Percentiles rank a stretch among this genome's conserved stretches.
phyloP scores from a whole-genome alignment of 352 stramenopile genomes.

The Peronospora belbahrii region DNA sequence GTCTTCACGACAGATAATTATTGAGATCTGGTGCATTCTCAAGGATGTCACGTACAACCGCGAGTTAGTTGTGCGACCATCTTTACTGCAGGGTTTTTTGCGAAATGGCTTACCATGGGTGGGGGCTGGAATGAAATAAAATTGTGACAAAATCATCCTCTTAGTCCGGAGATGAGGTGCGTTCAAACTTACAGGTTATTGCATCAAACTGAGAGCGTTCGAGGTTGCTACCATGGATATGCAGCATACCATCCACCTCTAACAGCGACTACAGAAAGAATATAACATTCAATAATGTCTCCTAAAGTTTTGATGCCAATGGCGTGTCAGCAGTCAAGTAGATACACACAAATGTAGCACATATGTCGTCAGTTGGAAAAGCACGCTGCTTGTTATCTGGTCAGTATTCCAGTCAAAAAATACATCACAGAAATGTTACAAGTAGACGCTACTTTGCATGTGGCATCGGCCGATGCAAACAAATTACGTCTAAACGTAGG shows the following conservation, averaged over 20 bases:
- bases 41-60: constrained; percentile 64
- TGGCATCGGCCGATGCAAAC: background rate
- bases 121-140: constrained; percentile 78
- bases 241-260: constrained; percentile 74
- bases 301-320: constrained; percentile 73
- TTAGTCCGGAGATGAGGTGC: constrained; percentile 47
- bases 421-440: constrained; percentile 17
- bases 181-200: constrained; percentile 83
- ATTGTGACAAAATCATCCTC: constrained; percentile 74
- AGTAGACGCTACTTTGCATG: constrained; percentile 1
- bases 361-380: constrained; percentile 12
- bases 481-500: constrained; percentile 6
- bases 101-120: constrained; percentile 73
- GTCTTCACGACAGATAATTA: constrained; percentile 79
- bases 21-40: constrained; percentile 72
- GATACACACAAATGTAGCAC: constrained; percentile 4
- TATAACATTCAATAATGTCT: constrained; percentile 75
- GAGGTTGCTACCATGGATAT: constrained; percentile 69
- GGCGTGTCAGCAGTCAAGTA: constrained; percentile 34
- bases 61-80: constrained; percentile 79
- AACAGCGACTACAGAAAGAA: constrained; percentile 82
- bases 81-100: constrained; percentile 75
- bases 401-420: constrained; percentile 18
- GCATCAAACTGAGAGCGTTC: constrained; percentile 80
- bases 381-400: constrained; percentile 3